phyloP scores from a whole-genome alignment of 306 rosid genomes.

The Arachis hypogaea region DNA sequence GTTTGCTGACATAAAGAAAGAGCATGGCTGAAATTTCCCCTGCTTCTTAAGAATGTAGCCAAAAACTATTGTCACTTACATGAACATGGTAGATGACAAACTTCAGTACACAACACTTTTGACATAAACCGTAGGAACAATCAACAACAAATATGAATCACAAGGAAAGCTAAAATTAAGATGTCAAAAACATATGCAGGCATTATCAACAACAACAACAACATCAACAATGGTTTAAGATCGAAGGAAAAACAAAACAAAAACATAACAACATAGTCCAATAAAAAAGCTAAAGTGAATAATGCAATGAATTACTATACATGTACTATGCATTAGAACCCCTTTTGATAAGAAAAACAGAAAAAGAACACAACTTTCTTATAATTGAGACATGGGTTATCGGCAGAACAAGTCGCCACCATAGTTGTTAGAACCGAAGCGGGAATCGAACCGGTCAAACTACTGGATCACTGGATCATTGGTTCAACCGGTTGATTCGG shows the following conservation, averaged over 20 bases:
- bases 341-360: neutral
- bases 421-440: too few relatives aligned
- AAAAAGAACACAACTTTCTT: neutral
- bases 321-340: neutral
- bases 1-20: conserved; percentile 32
- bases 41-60: conserved; percentile 15
- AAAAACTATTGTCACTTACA: conserved; percentile 24
- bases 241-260: neutral
- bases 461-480: too few relatives aligned
- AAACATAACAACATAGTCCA: neutral
- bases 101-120: neutral
- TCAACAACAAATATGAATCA: neutral
- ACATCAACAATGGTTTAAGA: neutral
- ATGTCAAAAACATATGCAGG: neutral
- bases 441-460: too few relatives aligned
- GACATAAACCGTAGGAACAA: neutral
- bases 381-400: neutral
- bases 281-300: neutral
- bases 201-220: neutral
- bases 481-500: too few relatives aligned
- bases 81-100: conserved; percentile 1
- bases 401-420: too few relatives aligned
- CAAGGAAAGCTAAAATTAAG: neutral
- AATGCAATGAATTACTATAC: neutral
- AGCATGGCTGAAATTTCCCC: conserved; percentile 34